Evolutionary conservation across 2,329 filamentous ascomycete species (phyloP).

Genomic region (Beauveria rudraprayagi): DNA sequence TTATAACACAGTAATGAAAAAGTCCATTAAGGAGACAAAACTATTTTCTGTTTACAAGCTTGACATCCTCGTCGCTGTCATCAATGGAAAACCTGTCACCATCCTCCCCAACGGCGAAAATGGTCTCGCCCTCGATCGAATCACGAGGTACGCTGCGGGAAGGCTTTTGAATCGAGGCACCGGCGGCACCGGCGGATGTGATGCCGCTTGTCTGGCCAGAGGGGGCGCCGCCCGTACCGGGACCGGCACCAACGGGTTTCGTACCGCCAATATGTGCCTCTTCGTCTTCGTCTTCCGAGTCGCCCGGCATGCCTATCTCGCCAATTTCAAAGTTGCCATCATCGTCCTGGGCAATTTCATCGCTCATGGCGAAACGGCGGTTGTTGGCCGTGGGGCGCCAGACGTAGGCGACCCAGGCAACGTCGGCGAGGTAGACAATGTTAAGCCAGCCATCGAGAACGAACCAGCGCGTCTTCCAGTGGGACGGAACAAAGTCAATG

Average conservation of each 20-base stretch:
- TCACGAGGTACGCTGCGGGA: constrained; percentile 38
- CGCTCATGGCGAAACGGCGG: constrained; percentile 94
- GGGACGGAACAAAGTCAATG: constrained; percentile 85
- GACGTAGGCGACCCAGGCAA: constrained; percentile 86
- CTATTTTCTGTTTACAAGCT: constrained; percentile 42
- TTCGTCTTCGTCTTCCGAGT: constrained; percentile 48
- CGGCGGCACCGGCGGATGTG: not conserved
- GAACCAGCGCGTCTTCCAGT: constrained; percentile 98
- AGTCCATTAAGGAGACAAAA: constrained; percentile 15
- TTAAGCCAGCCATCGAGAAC: constrained; percentile 96
- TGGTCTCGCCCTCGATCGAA: constrained; percentile 77
- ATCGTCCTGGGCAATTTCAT: constrained; percentile 97
- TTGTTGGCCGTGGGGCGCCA: constrained; percentile 98
- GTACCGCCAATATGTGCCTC: constrained; percentile 41
- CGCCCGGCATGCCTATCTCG: constrained; percentile 71
- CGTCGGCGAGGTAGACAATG: constrained; percentile 88
- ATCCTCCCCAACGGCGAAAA: constrained; percentile 88
- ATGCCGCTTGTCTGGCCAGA: constrained; percentile 3
- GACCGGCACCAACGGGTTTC: constrained; percentile 7
- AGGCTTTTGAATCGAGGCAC: constrained; percentile 1
- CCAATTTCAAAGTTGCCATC: constrained; percentile 92
- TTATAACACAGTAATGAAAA: not conserved
- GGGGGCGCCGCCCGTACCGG: not conserved
- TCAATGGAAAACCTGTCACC: constrained; percentile 76
- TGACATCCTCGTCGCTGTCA: constrained; percentile 47